Percentiles rank a stretch among this genome's conserved stretches.
Evolutionary conservation across 2,329 filamentous ascomycete species (phyloP).

Genomic region (Fusarium equiseti): DNA sequence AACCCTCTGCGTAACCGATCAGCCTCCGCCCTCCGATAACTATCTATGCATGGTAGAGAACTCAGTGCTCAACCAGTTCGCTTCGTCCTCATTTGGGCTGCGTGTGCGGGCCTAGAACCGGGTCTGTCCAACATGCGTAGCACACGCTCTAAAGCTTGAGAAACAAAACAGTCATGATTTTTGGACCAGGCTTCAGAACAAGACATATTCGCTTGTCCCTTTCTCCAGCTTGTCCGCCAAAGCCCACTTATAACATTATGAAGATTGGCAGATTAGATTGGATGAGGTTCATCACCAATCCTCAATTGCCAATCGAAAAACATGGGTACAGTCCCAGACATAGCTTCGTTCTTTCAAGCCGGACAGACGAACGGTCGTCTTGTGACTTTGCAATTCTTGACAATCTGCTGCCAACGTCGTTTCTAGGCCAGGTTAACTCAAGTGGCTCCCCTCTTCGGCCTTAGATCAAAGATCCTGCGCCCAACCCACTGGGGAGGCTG

Average conservation of each 20-base stretch:
- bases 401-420: conserved; percentile 6
- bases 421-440: conserved; percentile 8
- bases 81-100: background rate
- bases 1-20: conserved; percentile 12
- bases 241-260: background rate
- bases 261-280: background rate
- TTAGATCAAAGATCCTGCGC: conserved; percentile 26
- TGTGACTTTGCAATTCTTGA: background rate
- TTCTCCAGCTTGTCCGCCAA: background rate
- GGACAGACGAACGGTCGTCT: background rate
- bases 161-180: background rate
- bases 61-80: background rate
- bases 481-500: conserved; percentile 32
- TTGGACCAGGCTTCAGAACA: background rate
- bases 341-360: conserved; percentile 14
- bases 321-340: background rate
- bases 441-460: conserved; percentile 1
- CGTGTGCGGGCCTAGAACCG: background rate
- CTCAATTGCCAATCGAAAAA: background rate
- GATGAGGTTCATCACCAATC: background rate
- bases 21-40: background rate
- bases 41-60: background rate
- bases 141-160: background rate
- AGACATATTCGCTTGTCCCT: background rate
- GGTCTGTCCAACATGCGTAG: background rate